A percentile compares a stretch with the other conserved stretches of the same genome.
Evolutionary conservation across 257 asterid genomes (phyloP).

Genomic region (Schizonepeta tenuifolia): DNA sequence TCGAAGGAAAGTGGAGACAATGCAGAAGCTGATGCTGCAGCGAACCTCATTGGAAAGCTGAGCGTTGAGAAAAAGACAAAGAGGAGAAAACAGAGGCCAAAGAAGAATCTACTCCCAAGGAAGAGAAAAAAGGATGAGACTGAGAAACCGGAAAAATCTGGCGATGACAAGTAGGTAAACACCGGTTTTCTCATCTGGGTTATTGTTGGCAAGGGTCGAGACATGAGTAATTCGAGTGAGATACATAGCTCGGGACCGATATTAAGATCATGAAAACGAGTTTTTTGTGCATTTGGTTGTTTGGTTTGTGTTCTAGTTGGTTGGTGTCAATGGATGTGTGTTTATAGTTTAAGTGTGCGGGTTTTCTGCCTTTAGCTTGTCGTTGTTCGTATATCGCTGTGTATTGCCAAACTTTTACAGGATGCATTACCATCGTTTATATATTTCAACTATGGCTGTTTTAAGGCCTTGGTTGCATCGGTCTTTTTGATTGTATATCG

Average conservation of each 20-base stretch:
- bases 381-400: conserved; percentile 8
- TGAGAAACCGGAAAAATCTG: conserved; percentile 44
- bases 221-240: conserved; percentile 20
- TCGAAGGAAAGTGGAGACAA: conserved; percentile 43
- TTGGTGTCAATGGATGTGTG: conserved; percentile 38
- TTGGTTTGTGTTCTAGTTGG: conserved; percentile 35
- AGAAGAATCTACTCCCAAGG: conserved; percentile 40
- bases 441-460: conserved; percentile 11
- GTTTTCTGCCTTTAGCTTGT: neutral
- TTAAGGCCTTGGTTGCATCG: neutral
- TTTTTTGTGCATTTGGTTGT: conserved; percentile 30
- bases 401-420: conserved; percentile 30
- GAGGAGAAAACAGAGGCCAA: conserved; percentile 56
- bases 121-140: conserved; percentile 45
- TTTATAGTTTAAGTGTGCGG: conserved; percentile 32
- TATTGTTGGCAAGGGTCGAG: conserved; percentile 37
- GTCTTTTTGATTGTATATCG: neutral
- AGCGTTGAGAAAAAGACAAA: conserved; percentile 59
- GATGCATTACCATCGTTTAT: conserved; percentile 31
- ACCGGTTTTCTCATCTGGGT: conserved; percentile 27
- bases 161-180: conserved; percentile 40
- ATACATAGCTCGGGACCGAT: conserved; percentile 16
- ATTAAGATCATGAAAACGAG: conserved; percentile 23
- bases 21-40: conserved; percentile 60
- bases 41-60: conserved; percentile 63